Evolutionary conservation across 1,284 basidiomycete species (phyloP), one percentile per base, ranked within the genome.

Genomic region (Megacollybia platyphylla): DNA sequence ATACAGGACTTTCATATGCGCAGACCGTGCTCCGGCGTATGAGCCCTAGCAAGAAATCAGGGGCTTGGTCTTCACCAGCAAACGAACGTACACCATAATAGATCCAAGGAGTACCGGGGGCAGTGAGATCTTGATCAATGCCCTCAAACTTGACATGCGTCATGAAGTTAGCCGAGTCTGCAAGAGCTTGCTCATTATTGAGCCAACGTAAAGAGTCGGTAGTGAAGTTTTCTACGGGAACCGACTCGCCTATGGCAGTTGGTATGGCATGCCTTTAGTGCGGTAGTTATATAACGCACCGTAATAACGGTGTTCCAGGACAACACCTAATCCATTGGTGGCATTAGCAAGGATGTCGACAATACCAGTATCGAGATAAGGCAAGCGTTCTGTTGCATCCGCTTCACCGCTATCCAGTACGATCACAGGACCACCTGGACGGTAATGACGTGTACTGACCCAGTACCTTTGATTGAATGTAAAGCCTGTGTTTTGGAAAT

Each of bases 121-220:
- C 74, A 2, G 80, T 79, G 44, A 88, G 53, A 48, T 83, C 71
- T 46, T 84, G 75, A 3, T 78, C 64, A 20, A 93, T 73, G 0
- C 82, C 82, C 1, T 71, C 61, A 44, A 93, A 83, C 50, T 80
- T 71, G 55, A 96, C 78, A 46, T 82, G 74, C 5, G 72, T 66
- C 70, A 97, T 90, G 57, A 97, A 97, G 58, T 86, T 75, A 1
- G 90, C 91, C 39, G 86, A 89, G 63, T 98, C 94, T n/a, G 88
- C 83, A 0, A 89, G 76, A 1, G 90, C 73, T 59, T 97, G 92
- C 17, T 75, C 81, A 49, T 96, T 96, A 57, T 82, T 88, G 41
- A 97, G 68, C 76, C 85, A 92, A 27, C 84, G 81, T 42, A 44
- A 36, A 43, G 79, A 75, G 55, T 87, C 87, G 2, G 88, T 91